Evolutionary conservation across 2,329 filamentous ascomycete species (phyloP), one percentile per base, ranked within the genome.

Genomic region (Helicocarpus griseus): DNA sequence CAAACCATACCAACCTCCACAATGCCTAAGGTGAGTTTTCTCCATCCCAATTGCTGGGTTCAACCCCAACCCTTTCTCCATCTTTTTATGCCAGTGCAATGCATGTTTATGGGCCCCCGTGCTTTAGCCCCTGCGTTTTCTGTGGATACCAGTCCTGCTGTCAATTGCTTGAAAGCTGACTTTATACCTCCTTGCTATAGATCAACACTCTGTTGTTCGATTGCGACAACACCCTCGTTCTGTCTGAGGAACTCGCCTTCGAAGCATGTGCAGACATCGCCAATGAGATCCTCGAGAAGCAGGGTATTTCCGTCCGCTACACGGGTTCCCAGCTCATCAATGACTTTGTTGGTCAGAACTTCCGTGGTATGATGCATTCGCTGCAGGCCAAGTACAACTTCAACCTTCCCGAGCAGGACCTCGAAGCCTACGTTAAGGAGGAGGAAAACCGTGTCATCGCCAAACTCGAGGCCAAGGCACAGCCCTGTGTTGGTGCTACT

Each of bases 291-390:
- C 82, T 91, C 67, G 76, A 78, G 61, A 78, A 79, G 63, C 78
- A 85, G 64, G 73, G 77, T 61, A 75, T 88, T 62, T 64, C 76
- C 24, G 76, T 81, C 60, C 81, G 79, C 65, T 95, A 94, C 76
- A 89, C 86, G 3, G 86, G 86, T 63, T 80, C 83, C 45, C 77
- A 82, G 54, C 83, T 95, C 57, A 87, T 95, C 72, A 75, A 77
- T 60, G 87, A 95, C 73, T 95, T 94, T 63, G 88, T 95, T 61
- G 89, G 90, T 62, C 86, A 93, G 69, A 95, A 94, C 79, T 95
- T 95, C 79, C 87, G 89, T 60, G 87, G 88, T 71, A 95, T 95
- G 87, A 83, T 95, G 72, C 70, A 75, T 53, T 82, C 81, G 55
- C 81, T 95, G 55, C 83, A 89, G 70, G 73, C 81, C 68, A 85